These are phyloP conservation scores for Collybiopsis luxurians DNA, from an alignment of 768 basidiomycete genomes.

Conservation along the genomic window DNA sequence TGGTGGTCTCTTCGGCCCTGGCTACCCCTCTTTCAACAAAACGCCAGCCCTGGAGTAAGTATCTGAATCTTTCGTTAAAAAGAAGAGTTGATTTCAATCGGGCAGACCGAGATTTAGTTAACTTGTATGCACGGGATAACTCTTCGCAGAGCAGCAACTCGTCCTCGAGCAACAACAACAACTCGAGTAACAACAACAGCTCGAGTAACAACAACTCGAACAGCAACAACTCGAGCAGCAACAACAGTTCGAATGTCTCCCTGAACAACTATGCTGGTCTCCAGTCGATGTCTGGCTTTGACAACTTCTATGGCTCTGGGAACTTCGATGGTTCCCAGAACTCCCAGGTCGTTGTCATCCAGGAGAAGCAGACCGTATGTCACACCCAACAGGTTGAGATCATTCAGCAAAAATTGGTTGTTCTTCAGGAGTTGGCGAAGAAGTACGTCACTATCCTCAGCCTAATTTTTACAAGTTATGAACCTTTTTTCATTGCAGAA, in stretches of 20 bases:
- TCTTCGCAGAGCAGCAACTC: not conserved
- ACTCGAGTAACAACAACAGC: not conserved
- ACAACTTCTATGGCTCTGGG: conserved; percentile 14
- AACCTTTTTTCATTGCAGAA: conserved; percentile 9
- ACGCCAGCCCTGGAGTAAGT: conserved; percentile 5
- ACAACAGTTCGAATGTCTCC: conserved; percentile 8
- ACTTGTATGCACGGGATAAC: conserved; percentile 4
- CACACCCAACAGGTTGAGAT: conserved; percentile 16
- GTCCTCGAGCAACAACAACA: not conserved
- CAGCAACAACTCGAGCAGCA: not conserved
- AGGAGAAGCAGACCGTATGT: conserved; percentile 19
- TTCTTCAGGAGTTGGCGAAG: conserved; percentile 26
- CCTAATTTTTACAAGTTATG: not conserved
- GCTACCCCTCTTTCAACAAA: conserved; percentile 3
- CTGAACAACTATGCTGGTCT: conserved; percentile 18
- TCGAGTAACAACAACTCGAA: not conserved
- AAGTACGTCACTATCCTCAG: conserved; percentile 9
- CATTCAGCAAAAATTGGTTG: conserved; percentile 24
- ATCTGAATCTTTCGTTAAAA: not conserved
- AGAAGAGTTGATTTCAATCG: not conserved
- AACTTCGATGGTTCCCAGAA: conserved; percentile 17
- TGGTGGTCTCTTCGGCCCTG: not conserved
- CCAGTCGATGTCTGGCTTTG: conserved; percentile 12
- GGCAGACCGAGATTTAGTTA: conserved; percentile 2
- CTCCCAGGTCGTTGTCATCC: conserved; percentile 16